Evolutionary conservation across 441 rosid genomes (phyloP), one percentile per base, ranked within the genome.

Genomic region (Gossypium lobatum): DNA sequence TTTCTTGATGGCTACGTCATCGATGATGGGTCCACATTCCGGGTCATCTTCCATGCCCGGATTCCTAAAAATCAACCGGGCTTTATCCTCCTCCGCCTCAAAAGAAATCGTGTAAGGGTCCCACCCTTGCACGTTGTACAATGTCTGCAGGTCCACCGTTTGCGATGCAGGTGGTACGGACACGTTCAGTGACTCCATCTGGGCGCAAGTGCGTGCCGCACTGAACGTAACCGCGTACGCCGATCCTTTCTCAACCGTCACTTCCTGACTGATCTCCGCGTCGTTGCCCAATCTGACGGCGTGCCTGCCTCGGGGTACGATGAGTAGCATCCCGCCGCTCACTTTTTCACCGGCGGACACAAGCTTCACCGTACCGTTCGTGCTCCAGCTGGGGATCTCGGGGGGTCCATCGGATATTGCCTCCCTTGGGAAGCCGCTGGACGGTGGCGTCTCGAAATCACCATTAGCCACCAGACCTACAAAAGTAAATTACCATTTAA

Each of bases 21-120:
- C 98, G 7, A 95, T 88, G 66, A 95, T 92, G 71, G 98, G 98
- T 18, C 98, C 97, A 76, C 98, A 95, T 1, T 96, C 83, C 3
- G 97, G 97, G 85, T 95, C 98, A 61, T 95, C 97, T 70, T 92
- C 98, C 98, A 92, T 95, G 23, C 98, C 98, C 28, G 92, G 90
- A 73, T 95, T 95, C 79, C 84, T 82, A 72, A 92, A 95, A 60
- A 81, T 85, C 79, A 95, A 72, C 2, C 34, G 64, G 1, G 73
- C 88, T 53, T 77, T 84, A 67, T 83, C 92, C 8, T 87, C 94
- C 23, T 78, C 79, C 0, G 97, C 97, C 83, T 85, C 89, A 61
- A 92, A 95, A 65, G 96, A 91, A 91, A 87, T 84, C 1, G 97
- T 91, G 75, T 95, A 95, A 0, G 98, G 97, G 88, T 95, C 98